phyloP scores from a whole-genome alignment of 345 rosid genomes.

The Fremontodendron californicum region DNA sequence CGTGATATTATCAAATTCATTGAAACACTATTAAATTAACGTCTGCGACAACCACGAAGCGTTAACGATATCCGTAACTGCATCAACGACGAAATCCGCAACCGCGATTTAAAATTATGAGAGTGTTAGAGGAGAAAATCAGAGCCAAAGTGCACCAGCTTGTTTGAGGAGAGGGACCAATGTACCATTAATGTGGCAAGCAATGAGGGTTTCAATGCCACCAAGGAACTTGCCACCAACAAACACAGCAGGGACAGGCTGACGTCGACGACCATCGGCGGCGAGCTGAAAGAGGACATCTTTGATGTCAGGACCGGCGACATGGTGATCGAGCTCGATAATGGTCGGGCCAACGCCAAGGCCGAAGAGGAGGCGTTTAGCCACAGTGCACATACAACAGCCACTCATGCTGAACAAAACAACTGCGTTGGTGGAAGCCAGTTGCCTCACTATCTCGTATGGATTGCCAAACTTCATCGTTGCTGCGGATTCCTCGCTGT shows the following conservation, averaged over 20 bases:
- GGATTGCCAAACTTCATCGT: constrained; percentile 22
- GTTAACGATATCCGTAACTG: too few species aligned
- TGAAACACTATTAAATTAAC: too few species aligned
- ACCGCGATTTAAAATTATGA: too few species aligned
- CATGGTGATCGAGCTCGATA: constrained; percentile 64
- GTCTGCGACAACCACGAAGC: too few species aligned
- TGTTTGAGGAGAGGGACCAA: constrained; percentile 87
- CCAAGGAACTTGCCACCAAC: constrained; percentile 87
- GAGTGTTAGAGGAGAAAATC: neutral
- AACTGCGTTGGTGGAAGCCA: constrained; percentile 68
- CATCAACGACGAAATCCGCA: too few species aligned
- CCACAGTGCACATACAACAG: constrained; percentile 93
- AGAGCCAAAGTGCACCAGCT: constrained; percentile 98
- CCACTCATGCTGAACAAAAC: constrained; percentile 77
- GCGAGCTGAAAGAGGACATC: constrained; percentile 39
- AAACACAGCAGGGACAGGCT: constrained; percentile 56
- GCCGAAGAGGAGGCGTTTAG: constrained; percentile 80
- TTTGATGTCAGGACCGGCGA: constrained; percentile 34
- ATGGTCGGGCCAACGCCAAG: constrained; percentile 81
- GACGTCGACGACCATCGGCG: constrained; percentile 36
- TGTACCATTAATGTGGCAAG: constrained; percentile 81
- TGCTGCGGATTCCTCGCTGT: constrained; percentile 8
- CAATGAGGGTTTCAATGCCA: constrained; percentile 81
- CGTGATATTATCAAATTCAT: too few species aligned
- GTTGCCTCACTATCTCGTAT: constrained; percentile 44